phyloP scores from a whole-genome alignment of 2,329 filamentous ascomycete genomes.

The Alternaria novae-zelandiae region DNA sequence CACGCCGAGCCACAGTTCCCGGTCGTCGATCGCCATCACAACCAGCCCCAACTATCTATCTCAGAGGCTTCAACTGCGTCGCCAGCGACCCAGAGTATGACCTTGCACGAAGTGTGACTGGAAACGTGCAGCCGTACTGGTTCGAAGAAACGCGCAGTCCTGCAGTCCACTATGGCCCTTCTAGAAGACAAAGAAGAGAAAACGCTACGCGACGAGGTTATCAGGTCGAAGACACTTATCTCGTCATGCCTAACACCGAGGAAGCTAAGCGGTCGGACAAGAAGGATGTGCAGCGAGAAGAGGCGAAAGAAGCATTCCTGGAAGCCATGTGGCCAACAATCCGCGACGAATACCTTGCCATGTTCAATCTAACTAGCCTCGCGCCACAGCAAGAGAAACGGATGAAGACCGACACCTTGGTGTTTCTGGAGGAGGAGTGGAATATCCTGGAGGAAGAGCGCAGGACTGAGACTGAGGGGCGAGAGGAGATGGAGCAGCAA shows the following conservation, averaged over 20 bases:
- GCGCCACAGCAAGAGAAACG: background rate
- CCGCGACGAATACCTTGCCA: background rate
- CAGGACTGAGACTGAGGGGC: background rate
- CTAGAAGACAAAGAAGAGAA: background rate
- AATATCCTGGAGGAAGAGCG: background rate
- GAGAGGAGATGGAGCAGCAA: background rate
- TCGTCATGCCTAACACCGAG: background rate
- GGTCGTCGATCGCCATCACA: background rate
- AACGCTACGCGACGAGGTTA: background rate
- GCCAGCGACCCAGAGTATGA: background rate
- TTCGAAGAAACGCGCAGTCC: background rate
- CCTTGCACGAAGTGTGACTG: background rate
- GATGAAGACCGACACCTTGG: background rate
- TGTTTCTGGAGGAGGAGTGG: background rate
- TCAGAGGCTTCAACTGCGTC: constrained; percentile 1
- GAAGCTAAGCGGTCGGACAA: background rate
- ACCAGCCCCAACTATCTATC: background rate
- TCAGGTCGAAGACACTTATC: background rate
- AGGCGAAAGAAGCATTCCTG: background rate
- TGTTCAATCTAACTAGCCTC: background rate
- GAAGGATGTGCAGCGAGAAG: background rate
- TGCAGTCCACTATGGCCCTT: background rate
- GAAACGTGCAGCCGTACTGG: background rate
- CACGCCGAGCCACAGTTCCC: too few relatives aligned
- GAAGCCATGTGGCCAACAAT: background rate